phyloP scores from a whole-genome alignment of 345 rosid genomes.

The Heritiera fomes region DNA sequence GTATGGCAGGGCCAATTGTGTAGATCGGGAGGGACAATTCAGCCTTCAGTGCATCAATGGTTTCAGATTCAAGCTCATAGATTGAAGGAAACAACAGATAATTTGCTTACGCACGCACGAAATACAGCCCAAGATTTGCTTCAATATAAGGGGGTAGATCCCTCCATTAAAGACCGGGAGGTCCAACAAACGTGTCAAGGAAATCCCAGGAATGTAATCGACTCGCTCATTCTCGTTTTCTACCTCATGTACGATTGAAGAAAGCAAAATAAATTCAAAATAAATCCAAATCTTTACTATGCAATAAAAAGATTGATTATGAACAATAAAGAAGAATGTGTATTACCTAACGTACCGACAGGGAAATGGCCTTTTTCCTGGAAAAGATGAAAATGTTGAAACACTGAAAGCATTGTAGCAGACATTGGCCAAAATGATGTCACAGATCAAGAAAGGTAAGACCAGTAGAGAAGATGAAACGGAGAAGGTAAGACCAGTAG shows the following conservation, averaged over 20 bases:
- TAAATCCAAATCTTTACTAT: not conserved
- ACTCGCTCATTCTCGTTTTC: conserved; percentile 32
- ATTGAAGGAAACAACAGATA: conserved; percentile 33
- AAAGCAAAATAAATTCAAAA: not conserved
- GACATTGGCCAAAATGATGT: conserved; percentile 46
- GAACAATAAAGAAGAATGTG: not conserved
- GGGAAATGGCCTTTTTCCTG: conserved; percentile 26
- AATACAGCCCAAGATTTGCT: conserved; percentile 33
- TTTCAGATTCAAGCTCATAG: conserved; percentile 31
- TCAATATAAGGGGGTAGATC: not conserved
- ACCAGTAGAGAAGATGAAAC: no score
- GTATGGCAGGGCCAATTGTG: conserved; percentile 40
- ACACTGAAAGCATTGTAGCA: conserved; percentile 29
- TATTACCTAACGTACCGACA: conserved; percentile 5
- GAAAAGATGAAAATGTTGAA: conserved; percentile 33
- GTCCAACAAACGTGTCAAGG: conserved; percentile 33
- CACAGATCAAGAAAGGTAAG: no score
- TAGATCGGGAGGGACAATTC: conserved; percentile 32
- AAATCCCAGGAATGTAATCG: conserved; percentile 38
- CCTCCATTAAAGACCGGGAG: conserved; percentile 22
- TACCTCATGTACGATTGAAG: not conserved
- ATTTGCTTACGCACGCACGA: conserved; percentile 28
- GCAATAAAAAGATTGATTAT: not conserved
- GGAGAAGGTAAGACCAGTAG: no score
- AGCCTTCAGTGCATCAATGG: conserved; percentile 24